A percentile compares a stretch with the other conserved stretches of the same genome.
Evolutionary conservation across 1,284 basidiomycete species (phyloP).

Genomic region (Cystobasidiaceae sp.): DNA sequence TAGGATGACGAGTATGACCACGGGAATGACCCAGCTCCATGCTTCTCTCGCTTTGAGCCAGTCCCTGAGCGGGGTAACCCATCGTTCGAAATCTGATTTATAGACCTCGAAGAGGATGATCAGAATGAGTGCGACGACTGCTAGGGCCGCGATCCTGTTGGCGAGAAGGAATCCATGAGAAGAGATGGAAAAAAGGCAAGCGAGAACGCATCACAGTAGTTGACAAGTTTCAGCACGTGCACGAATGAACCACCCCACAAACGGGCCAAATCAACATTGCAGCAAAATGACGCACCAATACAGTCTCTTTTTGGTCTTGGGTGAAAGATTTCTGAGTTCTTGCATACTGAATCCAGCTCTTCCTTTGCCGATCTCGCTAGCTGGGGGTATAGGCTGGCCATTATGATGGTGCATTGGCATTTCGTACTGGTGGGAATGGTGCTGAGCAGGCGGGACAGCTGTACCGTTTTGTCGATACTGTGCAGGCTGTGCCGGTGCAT

Average conservation of each 20-base stretch:
- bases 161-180: not conserved
- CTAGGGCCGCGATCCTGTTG: not conserved
- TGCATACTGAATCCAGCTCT: not conserved
- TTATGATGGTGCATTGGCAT: not conserved
- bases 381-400: not conserved
- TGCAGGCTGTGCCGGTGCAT: not conserved
- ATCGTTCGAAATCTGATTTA: conserved; percentile 13
- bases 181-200: not conserved
- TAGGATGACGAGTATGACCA: conserved; percentile 44
- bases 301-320: conserved; percentile 12
- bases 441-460: too few relatives aligned
- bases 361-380: not conserved
- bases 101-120: conserved; percentile 19
- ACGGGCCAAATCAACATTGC: not conserved
- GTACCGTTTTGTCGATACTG: too few relatives aligned
- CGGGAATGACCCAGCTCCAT: conserved; percentile 42
- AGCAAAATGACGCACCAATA: conserved; percentile 1
- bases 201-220: too few relatives aligned
- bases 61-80: conserved; percentile 9
- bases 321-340: not conserved
- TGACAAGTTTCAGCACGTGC: not conserved
- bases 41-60: conserved; percentile 14
- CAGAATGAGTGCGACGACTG: not conserved
- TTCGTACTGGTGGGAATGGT: not conserved
- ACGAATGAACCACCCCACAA: not conserved